These are phyloP conservation scores for Coniochaeta hoffmannii DNA, from an alignment of 2,329 filamentous ascomycete genomes.

Conservation along the genomic window DNA sequence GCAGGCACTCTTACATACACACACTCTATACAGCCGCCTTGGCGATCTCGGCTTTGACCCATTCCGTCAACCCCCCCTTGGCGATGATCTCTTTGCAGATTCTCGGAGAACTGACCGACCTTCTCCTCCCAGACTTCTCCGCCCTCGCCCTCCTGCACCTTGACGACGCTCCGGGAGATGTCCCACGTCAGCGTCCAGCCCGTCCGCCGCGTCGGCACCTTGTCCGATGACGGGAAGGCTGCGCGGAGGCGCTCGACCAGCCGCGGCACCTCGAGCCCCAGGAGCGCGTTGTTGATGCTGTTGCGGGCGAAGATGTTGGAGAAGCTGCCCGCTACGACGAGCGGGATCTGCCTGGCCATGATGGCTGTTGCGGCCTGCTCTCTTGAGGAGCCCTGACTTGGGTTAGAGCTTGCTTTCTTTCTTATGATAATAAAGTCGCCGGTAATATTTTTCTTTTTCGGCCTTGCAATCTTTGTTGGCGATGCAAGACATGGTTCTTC, in stretches of 20 bases:
- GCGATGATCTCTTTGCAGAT: constrained; percentile 84
- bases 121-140: constrained; percentile 69
- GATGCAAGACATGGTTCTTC: no score
- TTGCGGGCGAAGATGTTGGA: constrained; percentile 77
- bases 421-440: no score
- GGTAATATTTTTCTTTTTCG: no score
- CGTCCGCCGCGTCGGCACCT: constrained; percentile 61
- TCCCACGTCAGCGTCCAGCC: constrained; percentile 85
- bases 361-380: constrained; percentile 89
- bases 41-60: constrained; percentile 61
- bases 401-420: no score
- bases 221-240: constrained; percentile 41
- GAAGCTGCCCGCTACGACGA: constrained; percentile 76
- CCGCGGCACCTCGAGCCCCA: constrained; percentile 24
- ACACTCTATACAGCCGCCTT: no score
- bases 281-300: constrained; percentile 69
- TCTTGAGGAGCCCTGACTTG: constrained; percentile 67
- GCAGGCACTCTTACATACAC: no score
- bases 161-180: constrained; percentile 61
- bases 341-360: constrained; percentile 69
- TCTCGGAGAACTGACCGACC: constrained; percentile 75
- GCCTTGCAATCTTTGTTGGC: no score
- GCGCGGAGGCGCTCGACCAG: constrained; percentile 40
- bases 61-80: constrained; percentile 69
- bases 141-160: constrained; percentile 60